These are phyloP conservation scores for Gnaphalium uliginosum DNA, from an alignment of 129 eudicot genomes.

Conservation along the genomic window DNA sequence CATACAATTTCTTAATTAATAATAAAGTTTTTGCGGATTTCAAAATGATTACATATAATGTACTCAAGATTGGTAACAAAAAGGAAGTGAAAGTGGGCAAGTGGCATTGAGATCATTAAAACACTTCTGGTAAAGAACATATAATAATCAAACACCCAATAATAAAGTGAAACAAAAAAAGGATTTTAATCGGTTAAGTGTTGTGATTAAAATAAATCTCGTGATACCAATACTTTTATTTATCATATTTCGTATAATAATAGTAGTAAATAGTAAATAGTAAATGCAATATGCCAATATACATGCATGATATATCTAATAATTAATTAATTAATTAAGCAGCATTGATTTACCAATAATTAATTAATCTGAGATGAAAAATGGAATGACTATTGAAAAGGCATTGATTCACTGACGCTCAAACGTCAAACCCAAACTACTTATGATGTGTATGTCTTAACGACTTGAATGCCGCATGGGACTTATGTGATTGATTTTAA, in stretches of 20 bases:
- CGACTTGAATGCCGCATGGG: not conserved
- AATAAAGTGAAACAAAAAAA: too few relatives aligned
- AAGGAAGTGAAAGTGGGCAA: not conserved
- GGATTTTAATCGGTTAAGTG: too few relatives aligned
- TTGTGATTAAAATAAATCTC: too few relatives aligned
- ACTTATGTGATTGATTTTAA: not conserved
- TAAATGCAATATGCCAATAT: too few relatives aligned
- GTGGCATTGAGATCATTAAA: constrained; percentile 10
- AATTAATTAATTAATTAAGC: too few relatives aligned
- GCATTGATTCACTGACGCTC: constrained; percentile 3
- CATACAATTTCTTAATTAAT: too few relatives aligned
- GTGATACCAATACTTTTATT: too few relatives aligned
- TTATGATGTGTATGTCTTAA: constrained; percentile 15
- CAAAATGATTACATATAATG: not conserved
- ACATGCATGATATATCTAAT: too few relatives aligned
- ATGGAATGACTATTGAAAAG: not conserved
- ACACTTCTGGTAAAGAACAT: too few relatives aligned
- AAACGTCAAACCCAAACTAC: constrained; percentile 19
- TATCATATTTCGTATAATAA: too few relatives aligned
- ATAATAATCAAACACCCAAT: not conserved
- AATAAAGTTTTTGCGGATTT: not conserved
- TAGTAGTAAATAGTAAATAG: too few relatives aligned
- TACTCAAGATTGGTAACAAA: constrained; percentile 8
- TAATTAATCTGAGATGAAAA: not conserved
- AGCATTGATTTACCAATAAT: too few relatives aligned